Base-by-base conservation (phyloP, 305 asterid species). In the Ilex paraguariensis region DNA sequence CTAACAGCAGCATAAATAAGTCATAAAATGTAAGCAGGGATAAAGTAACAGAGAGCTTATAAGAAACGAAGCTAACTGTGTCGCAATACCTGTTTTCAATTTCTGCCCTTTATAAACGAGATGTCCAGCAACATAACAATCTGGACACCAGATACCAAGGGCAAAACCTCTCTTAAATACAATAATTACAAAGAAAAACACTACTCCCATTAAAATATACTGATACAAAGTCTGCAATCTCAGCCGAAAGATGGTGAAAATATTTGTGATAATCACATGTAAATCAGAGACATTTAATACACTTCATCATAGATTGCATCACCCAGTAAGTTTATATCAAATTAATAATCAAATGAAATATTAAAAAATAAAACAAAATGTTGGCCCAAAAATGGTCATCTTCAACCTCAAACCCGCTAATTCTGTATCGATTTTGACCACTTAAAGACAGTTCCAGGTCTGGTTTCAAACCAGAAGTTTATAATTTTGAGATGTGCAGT, bases 181-280 rank as follows among this genome's bases (percentile, higher is more conserved):
- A 0, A 32, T 11, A n/a, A 15, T 8, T 54, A 53, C 0, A 30
- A 28, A 46, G 46, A 44, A 0, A 62, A 4, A 36, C 42, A 4
- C 9, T 0, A 36, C 4, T 36, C 9, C 9, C 42, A 21, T 14
- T 21, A 7, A 57, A 5, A n/a, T 36, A 36, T 36, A 36, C 42
- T 36, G 42, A 36, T 36, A 36, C 42, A 36, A 36, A 14, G n/a
- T 2, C 2, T 65, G 68, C 79, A 73, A 77, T 75, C 85, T 67
- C 90, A 82, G 84, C 74, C 83, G 80, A 84, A 81, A 82, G 83
- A 84, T 84, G 81, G 85, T 81, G 90, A 84, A 59, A 56, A 48
- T 52, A 17, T 71, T 68, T 60, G 63, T 21, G 57, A 73, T 77
- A 75, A 82, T 81, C 86, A 82, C 67, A 42, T 15, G n/a, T 21